Evolutionary conservation across 73 alveolate genomes (phyloP), one percentile per base, ranked within the genome.

Genomic region (Paramecium primaurelia): DNA sequence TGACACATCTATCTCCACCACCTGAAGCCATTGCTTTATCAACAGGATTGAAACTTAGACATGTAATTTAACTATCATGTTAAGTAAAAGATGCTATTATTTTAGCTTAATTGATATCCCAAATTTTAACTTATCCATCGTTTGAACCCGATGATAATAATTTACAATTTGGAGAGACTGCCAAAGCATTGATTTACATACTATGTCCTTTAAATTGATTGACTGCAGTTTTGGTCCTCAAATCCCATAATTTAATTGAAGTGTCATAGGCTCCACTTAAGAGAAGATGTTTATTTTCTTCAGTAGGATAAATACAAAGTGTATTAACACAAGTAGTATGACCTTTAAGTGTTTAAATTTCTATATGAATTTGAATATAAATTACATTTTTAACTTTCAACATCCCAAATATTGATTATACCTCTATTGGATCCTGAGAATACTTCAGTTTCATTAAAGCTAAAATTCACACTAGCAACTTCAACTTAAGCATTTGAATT

Each of bases 341-440:
- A 6, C 94, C 94, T 47, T 89, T 89, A 22, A 89, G 47, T 25
- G 94, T 89, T 36, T 71, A 71, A 25, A 44, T 22, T 47, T 71
- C 93, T 87, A 28, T 9, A 87, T 86, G 32, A 54, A 16, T 86
- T 54, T 32, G 26, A 28, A 32, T 18, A 87, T 11, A 4, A 22
- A 20, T 34, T 87, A 87, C 93, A 89, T 71, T 73, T 89, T 71
- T 89, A 45, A 25, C 60, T 32, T 26, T 68, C 94, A 42, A 89
- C 45, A 89, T 89, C 94, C 94, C 92, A 89, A 2, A 71, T 88
- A 89, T 71, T 89, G 25, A 89, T 89, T 8, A 89, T 89, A 0
- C 94, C 94, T 71, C 94, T 38, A 89, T 89, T 89, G 30, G 94
- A 71, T 7, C 92, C 94, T 42, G 94, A 71, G 49, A 71, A 89